Evolutionary conservation across 768 basidiomycete species (phyloP), one percentile per base, ranked within the genome.

Genomic region (Lyophyllum atratum): DNA sequence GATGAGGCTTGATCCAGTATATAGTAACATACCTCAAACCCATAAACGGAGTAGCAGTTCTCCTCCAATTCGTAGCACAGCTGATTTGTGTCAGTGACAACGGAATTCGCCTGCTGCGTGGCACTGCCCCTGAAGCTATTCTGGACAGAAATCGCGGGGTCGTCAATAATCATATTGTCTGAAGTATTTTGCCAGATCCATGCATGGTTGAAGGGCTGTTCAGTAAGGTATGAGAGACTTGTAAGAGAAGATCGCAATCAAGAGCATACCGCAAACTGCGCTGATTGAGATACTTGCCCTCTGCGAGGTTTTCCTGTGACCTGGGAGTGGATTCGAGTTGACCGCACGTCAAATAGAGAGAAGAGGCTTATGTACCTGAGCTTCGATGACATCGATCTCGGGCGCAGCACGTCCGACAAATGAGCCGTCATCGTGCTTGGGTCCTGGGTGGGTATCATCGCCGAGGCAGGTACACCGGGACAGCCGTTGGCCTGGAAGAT

Each of bases 331-430:
- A 25, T 12, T 49, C 11, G 29, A 43, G 26, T 40, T 53, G n/a
- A 52, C 28, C 40, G 47, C 7, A 43, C 11, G 31, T 68, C 42
- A 54, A 66, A 62, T 48, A 43, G 37, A 12, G 31, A 54, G 33
- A 11, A 55, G 17, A 42, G 8, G 10, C 25, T 15, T 19, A 11
- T 64, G 67, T 67, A 67, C 80, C 71, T 89, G 87, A 28, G 92
- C 92, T 72, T 94, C 93, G 58, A 95, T 85, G 42, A 95, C 71
- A 69, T 95, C 93, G 58, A 94, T 93, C 69, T 95, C 93, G 3
- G 93, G 93, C 24, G 93, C 89, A 22, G 87, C 72, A 26, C 93
- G 78, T 2, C 92, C 93, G 1, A 89, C 85, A 69, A 83, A 93
- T 0, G 84, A 79, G 9, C 90, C 89, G 69, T 92, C 87, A 0